A percentile compares a stretch with the other conserved stretches of the same genome.
Conservation (phyloP, 2,329 filamentous ascomycete species). For the Xylaria sp. region DNA sequence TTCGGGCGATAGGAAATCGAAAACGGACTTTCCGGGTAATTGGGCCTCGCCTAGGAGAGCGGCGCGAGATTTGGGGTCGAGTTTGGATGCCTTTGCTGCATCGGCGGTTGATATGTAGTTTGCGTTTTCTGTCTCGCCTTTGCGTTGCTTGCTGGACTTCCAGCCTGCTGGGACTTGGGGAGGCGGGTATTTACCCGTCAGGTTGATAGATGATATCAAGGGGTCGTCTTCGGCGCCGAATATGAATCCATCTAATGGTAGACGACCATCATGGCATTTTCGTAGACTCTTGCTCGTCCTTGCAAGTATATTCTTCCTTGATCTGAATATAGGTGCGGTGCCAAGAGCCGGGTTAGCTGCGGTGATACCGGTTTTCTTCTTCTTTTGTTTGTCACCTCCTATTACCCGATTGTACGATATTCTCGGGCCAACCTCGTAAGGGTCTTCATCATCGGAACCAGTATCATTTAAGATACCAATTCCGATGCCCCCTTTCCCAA, state of each 20-base stretch:
- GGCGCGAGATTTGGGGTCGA: constrained; percentile 73
- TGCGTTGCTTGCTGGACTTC: constrained; percentile 55
- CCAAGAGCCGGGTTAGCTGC: constrained; percentile 59
- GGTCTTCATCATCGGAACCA: constrained; percentile 91
- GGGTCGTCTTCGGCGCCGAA: constrained; percentile 53
- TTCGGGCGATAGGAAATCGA: constrained; percentile 79
- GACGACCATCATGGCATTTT: constrained; percentile 76
- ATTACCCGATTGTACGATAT: constrained; percentile 82
- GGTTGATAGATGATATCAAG: constrained; percentile 40
- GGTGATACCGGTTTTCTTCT: constrained; percentile 52
- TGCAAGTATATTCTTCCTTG: constrained; percentile 52
- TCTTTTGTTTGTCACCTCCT: constrained; percentile 77
- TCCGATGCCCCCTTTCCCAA: constrained; percentile 64
- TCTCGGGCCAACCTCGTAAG: constrained; percentile 84
- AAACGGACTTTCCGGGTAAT: constrained; percentile 88
- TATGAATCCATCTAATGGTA: constrained; percentile 75
- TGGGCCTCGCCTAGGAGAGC: constrained; percentile 73
- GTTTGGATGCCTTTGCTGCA: constrained; percentile 67
- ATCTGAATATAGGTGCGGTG: constrained; percentile 68
- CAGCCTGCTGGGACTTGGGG: constrained; percentile 68
- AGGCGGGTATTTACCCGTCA: constrained; percentile 50
- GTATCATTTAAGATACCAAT: constrained; percentile 88
- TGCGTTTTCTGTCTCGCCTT: constrained; percentile 23
- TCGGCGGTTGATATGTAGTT: constrained; percentile 43
- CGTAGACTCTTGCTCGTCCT: constrained; percentile 46